Evolutionary conservation across 495 filamentous ascomycete species (phyloP), one percentile per base, ranked within the genome.

Genomic region (Neurospora tetrasperma): DNA sequence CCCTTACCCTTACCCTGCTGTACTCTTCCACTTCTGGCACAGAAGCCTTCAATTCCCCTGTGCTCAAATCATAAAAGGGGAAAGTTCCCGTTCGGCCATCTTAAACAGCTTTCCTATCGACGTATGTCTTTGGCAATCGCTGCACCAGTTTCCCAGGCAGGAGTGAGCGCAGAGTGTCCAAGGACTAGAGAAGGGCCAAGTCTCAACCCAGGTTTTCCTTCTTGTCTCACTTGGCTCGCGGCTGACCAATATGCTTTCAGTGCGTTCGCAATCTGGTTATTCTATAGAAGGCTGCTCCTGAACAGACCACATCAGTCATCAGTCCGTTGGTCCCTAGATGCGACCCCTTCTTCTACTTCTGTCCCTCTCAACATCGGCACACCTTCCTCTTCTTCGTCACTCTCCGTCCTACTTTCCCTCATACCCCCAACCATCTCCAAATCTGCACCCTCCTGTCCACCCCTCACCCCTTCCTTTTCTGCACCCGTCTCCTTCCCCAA

Each of bases 111-210:
- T 23, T 73, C 23, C 77, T 73, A 39, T 84, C 83, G 23, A 87
- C 86, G 42, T 82, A 83, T 0, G 83, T 80, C 74, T 88, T 85
- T 0, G 85, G 84, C 14, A 90, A 79, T 0, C 81, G 82, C 4
- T 73, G 73, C 16, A 86, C 75, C 35, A 89, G 71, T n/a, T 85
- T 75, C 3, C 84, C 79, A 0, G 87, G 88, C 7, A 90, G 80
- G 10, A 89, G 75, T 12, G 81, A 74, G 11, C 84, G 79, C 70
- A 90, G 79, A 4, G 83, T 83, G 12, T 85, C 80, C 12, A 89
- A 80, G 40, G 84, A 83, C 86, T 86, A 89, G 77, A 90, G 87
- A 71, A 90, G 82, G 0, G 89, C 89, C 12, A 90, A 77, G 1
- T 87, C 88, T 88, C 88, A 90, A 72, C 89, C 88, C 16, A 82